phyloP scores from a whole-genome alignment of 192 early-diverging fungal species.

The Backusella morwellensis region DNA sequence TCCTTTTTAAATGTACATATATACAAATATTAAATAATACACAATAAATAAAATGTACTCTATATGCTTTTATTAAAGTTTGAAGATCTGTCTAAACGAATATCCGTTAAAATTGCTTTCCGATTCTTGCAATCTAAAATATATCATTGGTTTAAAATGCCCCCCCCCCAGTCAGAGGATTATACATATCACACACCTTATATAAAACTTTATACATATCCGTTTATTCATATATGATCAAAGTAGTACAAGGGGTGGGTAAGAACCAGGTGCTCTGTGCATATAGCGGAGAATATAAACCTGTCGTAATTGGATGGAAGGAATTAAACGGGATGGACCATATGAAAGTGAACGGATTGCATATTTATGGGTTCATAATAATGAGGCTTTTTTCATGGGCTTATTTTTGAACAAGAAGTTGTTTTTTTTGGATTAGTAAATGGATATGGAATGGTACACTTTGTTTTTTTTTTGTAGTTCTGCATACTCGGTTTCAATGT shows the following conservation, averaged over 20 bases:
- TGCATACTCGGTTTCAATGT: too few species aligned
- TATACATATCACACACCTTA: not conserved
- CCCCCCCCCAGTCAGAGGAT: too few species aligned
- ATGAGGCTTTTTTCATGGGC: not conserved
- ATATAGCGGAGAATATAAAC: not conserved
- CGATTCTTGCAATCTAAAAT: not conserved
- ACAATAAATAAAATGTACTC: not conserved
- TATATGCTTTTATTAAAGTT: not conserved
- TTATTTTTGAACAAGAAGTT: too few species aligned
- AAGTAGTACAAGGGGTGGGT: not conserved
- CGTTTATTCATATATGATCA: not conserved
- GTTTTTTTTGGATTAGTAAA: too few species aligned
- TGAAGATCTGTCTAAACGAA: not conserved
- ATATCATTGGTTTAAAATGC: too few species aligned
- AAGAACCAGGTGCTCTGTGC: not conserved
- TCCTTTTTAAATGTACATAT: not conserved
- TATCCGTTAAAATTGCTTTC: not conserved
- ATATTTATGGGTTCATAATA: not conserved
- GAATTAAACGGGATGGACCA: not conserved
- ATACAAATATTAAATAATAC: not conserved
- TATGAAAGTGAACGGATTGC: not conserved
- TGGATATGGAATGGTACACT: too few species aligned
- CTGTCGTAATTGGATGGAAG: not conserved
- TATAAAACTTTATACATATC: not conserved
- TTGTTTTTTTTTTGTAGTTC: too few species aligned